A percentile compares a stretch with the other conserved stretches of the same genome.
Conservation (phyloP, 2,329 filamentous ascomycete genomes). For the Fusarium duplospermum region DNA sequence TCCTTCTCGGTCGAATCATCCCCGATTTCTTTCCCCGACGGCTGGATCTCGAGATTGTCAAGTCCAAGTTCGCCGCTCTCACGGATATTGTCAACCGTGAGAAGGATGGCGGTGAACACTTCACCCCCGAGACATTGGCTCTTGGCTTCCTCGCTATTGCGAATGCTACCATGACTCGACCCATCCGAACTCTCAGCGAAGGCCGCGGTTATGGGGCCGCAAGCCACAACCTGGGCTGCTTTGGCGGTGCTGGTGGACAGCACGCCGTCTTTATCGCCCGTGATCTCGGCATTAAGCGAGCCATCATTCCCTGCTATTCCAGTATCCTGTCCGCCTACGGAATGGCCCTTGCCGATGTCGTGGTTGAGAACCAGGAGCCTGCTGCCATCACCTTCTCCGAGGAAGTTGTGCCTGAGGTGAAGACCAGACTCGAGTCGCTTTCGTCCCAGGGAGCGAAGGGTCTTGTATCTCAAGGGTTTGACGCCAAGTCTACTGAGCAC, state of each 20-base stretch:
- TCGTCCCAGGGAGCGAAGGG: slow-evolving; percentile 37
- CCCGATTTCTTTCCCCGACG: slow-evolving; percentile 72
- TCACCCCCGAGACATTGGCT: slow-evolving; percentile 54
- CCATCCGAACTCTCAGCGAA: slow-evolving; percentile 62
- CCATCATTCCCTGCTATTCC: slow-evolving; percentile 59
- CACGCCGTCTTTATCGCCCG: slow-evolving; percentile 57
- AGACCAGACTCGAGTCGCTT: slow-evolving; percentile 38
- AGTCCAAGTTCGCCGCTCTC: slow-evolving; percentile 55
- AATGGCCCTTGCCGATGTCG: slow-evolving; percentile 59
- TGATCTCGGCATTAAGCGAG: slow-evolving; percentile 56
- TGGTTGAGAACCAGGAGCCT: slow-evolving; percentile 55
- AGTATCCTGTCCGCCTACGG: slow-evolving; percentile 60
- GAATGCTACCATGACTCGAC: slow-evolving; percentile 79
- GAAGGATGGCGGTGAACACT: slow-evolving; percentile 29
- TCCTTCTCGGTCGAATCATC: slow-evolving; percentile 70
- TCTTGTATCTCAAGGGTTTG: slow-evolving; percentile 51
- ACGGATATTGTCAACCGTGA: slow-evolving; percentile 45
- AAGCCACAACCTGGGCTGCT: slow-evolving; percentile 42
- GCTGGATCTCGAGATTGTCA: slow-evolving; percentile 55
- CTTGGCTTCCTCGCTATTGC: slow-evolving; percentile 80
- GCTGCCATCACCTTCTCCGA: slow-evolving; percentile 45
- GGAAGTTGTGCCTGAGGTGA: slow-evolving; percentile 29
- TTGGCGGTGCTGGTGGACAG: slow-evolving; percentile 56
- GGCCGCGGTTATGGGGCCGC: slow-evolving; percentile 44
- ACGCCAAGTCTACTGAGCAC: slow-evolving; percentile 54